Evolutionary conservation across 2,329 filamentous ascomycete species (phyloP).

Genomic region (Beauveria pseudobassiana): DNA sequence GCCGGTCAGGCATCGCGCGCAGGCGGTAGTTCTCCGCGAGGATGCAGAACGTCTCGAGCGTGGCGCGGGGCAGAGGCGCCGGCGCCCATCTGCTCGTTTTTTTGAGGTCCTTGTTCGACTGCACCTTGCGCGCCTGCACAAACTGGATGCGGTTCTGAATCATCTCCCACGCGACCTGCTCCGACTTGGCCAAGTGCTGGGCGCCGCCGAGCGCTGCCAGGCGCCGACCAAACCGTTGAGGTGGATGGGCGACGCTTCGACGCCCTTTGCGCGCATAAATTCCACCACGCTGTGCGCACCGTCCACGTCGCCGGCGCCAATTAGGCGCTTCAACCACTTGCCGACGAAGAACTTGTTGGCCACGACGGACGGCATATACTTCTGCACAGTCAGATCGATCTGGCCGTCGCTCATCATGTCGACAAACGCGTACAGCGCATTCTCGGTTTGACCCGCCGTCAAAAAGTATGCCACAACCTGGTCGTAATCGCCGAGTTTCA

Average conservation of each 20-base stretch:
- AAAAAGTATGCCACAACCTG: conserved; percentile 64
- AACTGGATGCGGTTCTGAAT: conserved; percentile 59
- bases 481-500: conserved; percentile 71
- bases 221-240: conserved; percentile 77
- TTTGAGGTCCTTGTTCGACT: background rate
- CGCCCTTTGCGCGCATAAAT: conserved; percentile 63
- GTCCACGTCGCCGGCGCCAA: conserved; percentile 62
- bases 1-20: conserved; percentile 48
- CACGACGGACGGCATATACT: conserved; percentile 39
- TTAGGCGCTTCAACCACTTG: conserved; percentile 81
- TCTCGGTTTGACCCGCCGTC: conserved; percentile 53
- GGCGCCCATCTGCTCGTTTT: background rate
- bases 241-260: conserved; percentile 64
- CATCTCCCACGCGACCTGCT: conserved; percentile 69
- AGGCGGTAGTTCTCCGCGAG: conserved; percentile 65
- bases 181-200: conserved; percentile 51
- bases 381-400: conserved; percentile 38
- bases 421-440: conserved; percentile 70
- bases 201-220: conserved; percentile 58
- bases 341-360: conserved; percentile 76
- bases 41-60: conserved; percentile 70
- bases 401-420: conserved; percentile 74
- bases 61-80: conserved; percentile 48
- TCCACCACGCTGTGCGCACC: conserved; percentile 66
- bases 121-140: conserved; percentile 40